phyloP scores from a whole-genome alignment of 345 rosid genomes.

The Hibiscus syriacus region DNA sequence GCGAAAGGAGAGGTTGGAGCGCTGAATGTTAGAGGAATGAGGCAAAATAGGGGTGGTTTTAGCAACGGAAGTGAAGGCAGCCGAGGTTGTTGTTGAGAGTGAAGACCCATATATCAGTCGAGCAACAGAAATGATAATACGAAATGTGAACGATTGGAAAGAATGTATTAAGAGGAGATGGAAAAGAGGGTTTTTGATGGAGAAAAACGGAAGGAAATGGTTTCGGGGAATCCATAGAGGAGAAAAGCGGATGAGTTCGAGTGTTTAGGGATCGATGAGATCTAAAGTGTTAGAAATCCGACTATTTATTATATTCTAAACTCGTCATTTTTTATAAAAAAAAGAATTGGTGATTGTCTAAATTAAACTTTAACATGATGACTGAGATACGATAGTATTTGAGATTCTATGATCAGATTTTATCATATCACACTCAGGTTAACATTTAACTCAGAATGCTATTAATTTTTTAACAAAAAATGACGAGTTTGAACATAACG shows the following conservation, averaged over 20 bases:
- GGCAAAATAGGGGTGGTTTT: slow-evolving; percentile 28
- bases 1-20: slow-evolving; percentile 35
- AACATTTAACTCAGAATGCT: no score
- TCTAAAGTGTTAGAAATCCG: no score
- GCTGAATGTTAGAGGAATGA: slow-evolving; percentile 10
- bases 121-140: background rate
- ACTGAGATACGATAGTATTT: no score
- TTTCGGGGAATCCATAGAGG: slow-evolving; percentile 3
- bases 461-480: no score
- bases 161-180: background rate
- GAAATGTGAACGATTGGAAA: background rate
- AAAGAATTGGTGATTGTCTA: no score
- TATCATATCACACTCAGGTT: no score
- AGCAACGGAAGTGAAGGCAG: slow-evolving; percentile 19
- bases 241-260: background rate
- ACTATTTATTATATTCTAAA: no score
- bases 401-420: no score
- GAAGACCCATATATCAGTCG: slow-evolving; percentile 31
- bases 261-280: slow-evolving; percentile 26
- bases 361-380: no score
- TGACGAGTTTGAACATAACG: no score
- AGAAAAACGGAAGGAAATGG: background rate
- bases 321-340: no score
- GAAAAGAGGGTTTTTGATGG: no score
- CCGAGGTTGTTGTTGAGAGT: slow-evolving; percentile 31